These are phyloP conservation scores for Misopates orontium DNA, from an alignment of 257 asterid species.

Conservation along the genomic window DNA sequence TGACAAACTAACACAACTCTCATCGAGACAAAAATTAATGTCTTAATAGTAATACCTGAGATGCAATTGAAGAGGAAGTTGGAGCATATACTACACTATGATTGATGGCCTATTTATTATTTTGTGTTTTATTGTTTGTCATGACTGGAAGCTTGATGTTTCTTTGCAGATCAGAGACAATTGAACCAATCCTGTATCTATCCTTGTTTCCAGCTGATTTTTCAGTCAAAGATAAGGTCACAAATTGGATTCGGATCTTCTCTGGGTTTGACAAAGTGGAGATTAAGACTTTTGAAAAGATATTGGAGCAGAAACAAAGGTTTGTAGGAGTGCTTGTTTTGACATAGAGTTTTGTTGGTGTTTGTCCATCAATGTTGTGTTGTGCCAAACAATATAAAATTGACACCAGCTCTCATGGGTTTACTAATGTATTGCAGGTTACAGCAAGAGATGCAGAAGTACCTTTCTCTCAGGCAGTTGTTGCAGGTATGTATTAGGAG, in stretches of 20 bases:
- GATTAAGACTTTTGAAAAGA: slow-evolving; percentile 93
- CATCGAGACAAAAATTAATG: too few relatives aligned
- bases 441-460: slow-evolving; percentile 89
- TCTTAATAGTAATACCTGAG: too few relatives aligned
- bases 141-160: slow-evolving; percentile 13
- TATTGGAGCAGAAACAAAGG: slow-evolving; percentile 97
- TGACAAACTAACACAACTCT: too few relatives aligned
- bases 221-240: slow-evolving; percentile 70
- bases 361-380: too few relatives aligned
- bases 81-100: background rate
- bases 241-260: slow-evolving; percentile 70
- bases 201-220: slow-evolving; percentile 78
- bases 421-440: slow-evolving; percentile 53
- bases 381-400: too few relatives aligned
- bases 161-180: slow-evolving; percentile 77
- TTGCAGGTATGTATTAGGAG: slow-evolving; percentile 56
- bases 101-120: background rate
- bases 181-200: slow-evolving; percentile 74
- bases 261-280: slow-evolving; percentile 88
- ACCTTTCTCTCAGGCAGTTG: slow-evolving; percentile 69
- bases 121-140: background rate
- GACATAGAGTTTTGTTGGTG: slow-evolving; percentile 13
- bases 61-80: too few relatives aligned
- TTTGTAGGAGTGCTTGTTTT: slow-evolving; percentile 36
- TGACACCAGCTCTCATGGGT: slow-evolving; percentile 7